Conservation (phyloP, 805 yeast genomes). For the Lachancea fermentati region DNA sequence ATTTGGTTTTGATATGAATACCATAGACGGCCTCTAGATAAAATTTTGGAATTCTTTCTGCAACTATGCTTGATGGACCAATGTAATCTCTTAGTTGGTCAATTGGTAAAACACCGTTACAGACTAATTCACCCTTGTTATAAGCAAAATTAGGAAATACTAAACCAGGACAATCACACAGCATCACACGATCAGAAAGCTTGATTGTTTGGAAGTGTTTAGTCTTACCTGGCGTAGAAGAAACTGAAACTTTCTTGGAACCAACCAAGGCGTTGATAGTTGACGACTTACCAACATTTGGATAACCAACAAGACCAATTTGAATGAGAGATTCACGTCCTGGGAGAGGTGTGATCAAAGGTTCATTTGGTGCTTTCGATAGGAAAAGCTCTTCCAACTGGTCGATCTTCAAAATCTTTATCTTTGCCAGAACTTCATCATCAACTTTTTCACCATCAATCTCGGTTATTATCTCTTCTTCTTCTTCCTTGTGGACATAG, state of each 20-base stretch:
- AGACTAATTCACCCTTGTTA: conserved; percentile 92
- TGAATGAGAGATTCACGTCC: conserved; percentile 64
- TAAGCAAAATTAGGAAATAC: conserved; percentile 97
- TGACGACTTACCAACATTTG: conserved; percentile 95
- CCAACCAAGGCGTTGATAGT: conserved; percentile 96
- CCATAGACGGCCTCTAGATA: conserved; percentile 90
- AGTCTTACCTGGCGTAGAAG: conserved; percentile 98
- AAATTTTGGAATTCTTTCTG: conserved; percentile 83
- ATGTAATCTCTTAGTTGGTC: conserved; percentile 92
- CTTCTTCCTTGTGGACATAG: conserved; percentile 17
- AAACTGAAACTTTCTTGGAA: conserved; percentile 94
- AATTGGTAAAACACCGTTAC: conserved; percentile 97
- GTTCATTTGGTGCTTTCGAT: conserved; percentile 63
- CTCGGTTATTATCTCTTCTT: conserved; percentile 29
- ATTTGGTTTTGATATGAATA: conserved; percentile 73
- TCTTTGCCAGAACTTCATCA: conserved; percentile 40
- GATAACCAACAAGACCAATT: conserved; percentile 96
- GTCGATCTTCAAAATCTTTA: conserved; percentile 70
- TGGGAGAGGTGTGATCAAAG: conserved; percentile 46
- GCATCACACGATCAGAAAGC: conserved; percentile 71
- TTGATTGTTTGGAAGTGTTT: conserved; percentile 96
- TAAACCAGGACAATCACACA: conserved; percentile 98
- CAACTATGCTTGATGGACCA: conserved; percentile 81
- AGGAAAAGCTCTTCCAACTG: conserved; percentile 80
- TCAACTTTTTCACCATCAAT: conserved; percentile 31